Evolutionary conservation across 805 yeast species (phyloP).

Genomic region (Starmerella kuoi): DNA sequence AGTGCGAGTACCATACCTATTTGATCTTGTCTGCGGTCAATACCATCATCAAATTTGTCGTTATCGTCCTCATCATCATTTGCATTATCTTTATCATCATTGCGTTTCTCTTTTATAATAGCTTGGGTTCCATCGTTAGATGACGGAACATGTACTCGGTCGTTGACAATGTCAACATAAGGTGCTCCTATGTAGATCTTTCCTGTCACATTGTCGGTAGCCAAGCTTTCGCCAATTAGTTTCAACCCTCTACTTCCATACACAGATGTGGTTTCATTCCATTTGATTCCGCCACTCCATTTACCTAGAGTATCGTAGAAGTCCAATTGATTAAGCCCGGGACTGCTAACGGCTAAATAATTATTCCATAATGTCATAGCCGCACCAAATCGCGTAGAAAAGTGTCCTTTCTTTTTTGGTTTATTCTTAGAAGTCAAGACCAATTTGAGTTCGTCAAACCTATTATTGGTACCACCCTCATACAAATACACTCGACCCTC

Average conservation of each 20-base stretch:
- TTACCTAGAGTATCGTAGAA: constrained; percentile 27
- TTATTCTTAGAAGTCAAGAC: neutral
- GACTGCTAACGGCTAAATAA: constrained; percentile 38
- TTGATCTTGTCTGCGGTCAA: constrained; percentile 24
- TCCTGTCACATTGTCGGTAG: constrained; percentile 29
- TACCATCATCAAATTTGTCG: constrained; percentile 28
- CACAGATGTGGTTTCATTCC: constrained; percentile 24
- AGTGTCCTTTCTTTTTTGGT: constrained; percentile 15
- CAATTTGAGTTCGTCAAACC: neutral
- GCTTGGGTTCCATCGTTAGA: neutral
- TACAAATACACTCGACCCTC: constrained; percentile 17
- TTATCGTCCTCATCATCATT: constrained; percentile 28
- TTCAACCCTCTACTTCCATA: constrained; percentile 36
- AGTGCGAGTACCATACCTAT: constrained; percentile 30
- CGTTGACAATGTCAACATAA: neutral
- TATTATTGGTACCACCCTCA: constrained; percentile 1
- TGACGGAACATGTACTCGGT: neutral
- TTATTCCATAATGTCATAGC: constrained; percentile 28
- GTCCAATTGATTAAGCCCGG: constrained; percentile 39
- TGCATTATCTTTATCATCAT: neutral
- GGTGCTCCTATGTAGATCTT: constrained; percentile 38
- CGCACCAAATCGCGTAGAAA: constrained; percentile 34
- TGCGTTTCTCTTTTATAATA: neutral
- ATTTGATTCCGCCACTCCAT: constrained; percentile 24
- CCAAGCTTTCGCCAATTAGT: constrained; percentile 32